Percentiles rank a stretch among this genome's conserved stretches.
Evolutionary conservation across 345 rosid species (phyloP).

Genomic region (Corymbia maculata): DNA sequence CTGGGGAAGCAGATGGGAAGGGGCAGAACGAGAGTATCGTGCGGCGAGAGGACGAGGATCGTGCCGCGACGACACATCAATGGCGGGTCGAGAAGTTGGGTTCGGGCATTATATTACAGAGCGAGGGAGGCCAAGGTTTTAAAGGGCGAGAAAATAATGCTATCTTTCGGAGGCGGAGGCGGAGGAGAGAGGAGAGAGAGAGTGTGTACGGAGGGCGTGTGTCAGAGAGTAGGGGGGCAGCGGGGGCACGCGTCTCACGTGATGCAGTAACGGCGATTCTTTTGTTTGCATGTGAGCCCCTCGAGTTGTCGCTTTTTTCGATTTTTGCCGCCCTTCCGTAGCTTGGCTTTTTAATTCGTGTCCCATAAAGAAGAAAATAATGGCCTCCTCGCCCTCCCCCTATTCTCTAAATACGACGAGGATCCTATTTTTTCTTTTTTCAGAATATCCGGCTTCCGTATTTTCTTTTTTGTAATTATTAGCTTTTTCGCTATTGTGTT

Average conservation of each 20-base stretch:
- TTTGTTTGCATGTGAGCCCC: background rate
- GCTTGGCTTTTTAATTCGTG: background rate
- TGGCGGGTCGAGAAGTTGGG: background rate
- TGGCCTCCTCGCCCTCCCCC: background rate
- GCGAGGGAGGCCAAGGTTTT: background rate
- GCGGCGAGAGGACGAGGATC: background rate
- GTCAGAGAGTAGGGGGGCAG: background rate
- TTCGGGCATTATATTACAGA: background rate
- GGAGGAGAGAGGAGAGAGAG: background rate
- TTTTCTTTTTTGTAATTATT: background rate
- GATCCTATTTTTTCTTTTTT: background rate
- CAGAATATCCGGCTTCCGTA: background rate
- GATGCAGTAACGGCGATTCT: conserved; percentile 1
- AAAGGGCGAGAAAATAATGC: background rate
- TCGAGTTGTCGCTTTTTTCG: background rate
- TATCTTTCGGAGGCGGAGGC: background rate
- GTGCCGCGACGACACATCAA: background rate
- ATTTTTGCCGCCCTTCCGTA: background rate
- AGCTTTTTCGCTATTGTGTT: background rate
- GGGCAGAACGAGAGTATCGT: background rate
- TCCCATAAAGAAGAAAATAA: background rate
- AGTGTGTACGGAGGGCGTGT: background rate
- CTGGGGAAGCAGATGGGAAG: background rate
- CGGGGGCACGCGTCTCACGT: conserved; percentile 41
- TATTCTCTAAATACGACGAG: background rate